phyloP scores from a whole-genome alignment of 2,329 filamentous ascomycete genomes.

The Cladosporium sphaerospermum region DNA sequence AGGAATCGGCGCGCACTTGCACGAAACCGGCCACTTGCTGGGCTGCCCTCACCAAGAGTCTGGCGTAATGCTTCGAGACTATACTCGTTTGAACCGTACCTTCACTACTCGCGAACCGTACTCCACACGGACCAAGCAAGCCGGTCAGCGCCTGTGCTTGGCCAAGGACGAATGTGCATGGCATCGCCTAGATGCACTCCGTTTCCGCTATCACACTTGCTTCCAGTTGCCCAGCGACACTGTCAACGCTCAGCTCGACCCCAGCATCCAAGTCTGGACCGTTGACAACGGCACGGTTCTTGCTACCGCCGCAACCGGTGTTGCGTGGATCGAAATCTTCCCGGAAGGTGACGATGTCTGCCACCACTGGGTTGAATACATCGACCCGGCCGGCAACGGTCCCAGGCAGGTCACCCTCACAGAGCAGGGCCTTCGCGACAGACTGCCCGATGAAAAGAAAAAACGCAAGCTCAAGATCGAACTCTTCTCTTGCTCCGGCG shows the following conservation, averaged over 20 bases:
- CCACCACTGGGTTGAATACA: slow-evolving; percentile 74
- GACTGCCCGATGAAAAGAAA: slow-evolving; percentile 65
- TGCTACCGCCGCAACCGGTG: slow-evolving; percentile 70
- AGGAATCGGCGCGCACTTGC: slow-evolving; percentile 86
- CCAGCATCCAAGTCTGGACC: slow-evolving; percentile 78
- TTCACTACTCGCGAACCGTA: slow-evolving; percentile 79
- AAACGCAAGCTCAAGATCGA: slow-evolving; percentile 63
- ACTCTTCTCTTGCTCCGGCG: slow-evolving; percentile 70
- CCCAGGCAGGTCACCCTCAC: slow-evolving; percentile 68
- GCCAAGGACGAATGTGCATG: slow-evolving; percentile 80
- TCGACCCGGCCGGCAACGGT: slow-evolving; percentile 52
- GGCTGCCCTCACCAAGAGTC: slow-evolving; percentile 84
- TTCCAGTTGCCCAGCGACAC: slow-evolving; percentile 78
- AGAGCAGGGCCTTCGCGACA: slow-evolving; percentile 66
- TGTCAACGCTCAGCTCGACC: slow-evolving; percentile 51
- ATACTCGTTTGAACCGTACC: slow-evolving; percentile 73
- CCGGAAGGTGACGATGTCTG: slow-evolving; percentile 75
- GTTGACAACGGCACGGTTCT: slow-evolving; percentile 71
- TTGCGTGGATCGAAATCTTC: slow-evolving; percentile 80
- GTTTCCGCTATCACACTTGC: slow-evolving; percentile 84
- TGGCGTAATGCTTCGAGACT: slow-evolving; percentile 90
- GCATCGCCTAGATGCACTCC: slow-evolving; percentile 83
- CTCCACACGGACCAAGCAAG: slow-evolving; percentile 78
- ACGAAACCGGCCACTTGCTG: slow-evolving; percentile 84
- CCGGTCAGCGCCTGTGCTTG: slow-evolving; percentile 65